A percentile compares a stretch with the other conserved stretches of the same genome.
Evolutionary conservation across 768 basidiomycete genomes (phyloP).

Genomic region (Calocybe gangraenosa): DNA sequence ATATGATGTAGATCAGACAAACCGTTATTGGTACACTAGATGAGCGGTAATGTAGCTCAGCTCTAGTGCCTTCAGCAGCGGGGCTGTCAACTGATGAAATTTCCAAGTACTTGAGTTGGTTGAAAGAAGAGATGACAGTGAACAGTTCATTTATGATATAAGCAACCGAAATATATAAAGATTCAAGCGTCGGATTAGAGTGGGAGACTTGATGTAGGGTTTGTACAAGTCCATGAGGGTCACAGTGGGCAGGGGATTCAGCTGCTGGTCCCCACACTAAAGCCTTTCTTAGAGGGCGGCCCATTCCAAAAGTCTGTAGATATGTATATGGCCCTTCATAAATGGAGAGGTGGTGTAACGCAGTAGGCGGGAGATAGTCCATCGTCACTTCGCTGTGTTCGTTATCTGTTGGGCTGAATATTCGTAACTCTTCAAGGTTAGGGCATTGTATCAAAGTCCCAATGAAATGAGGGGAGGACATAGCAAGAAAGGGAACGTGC

Average conservation of each 20-base stretch:
- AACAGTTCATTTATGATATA: constrained; percentile 18
- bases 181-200: constrained; percentile 16
- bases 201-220: constrained; percentile 15
- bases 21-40: constrained; percentile 9
- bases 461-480: constrained; percentile 21
- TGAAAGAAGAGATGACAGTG: constrained; percentile 7
- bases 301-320: constrained; percentile 17
- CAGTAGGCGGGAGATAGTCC: constrained; percentile 12
- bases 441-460: constrained; percentile 25
- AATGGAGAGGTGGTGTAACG: constrained; percentile 18
- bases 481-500: constrained; percentile 22
- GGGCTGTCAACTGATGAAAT: constrained; percentile 11
- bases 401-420: constrained; percentile 27
- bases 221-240: constrained; percentile 17
- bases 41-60: constrained; percentile 1
- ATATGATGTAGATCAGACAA: background rate
- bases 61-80: background rate
- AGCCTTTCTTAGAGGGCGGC: constrained; percentile 19
- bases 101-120: constrained; percentile 4
- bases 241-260: constrained; percentile 19
- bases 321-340: constrained; percentile 28
- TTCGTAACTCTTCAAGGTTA: constrained; percentile 24
- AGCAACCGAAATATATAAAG: constrained; percentile 18
- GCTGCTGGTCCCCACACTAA: constrained; percentile 27
- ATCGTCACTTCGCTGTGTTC: constrained; percentile 15